Base-by-base conservation (phyloP, 169 alveolate genomes). In the Amoebophrya sp. region DNA sequence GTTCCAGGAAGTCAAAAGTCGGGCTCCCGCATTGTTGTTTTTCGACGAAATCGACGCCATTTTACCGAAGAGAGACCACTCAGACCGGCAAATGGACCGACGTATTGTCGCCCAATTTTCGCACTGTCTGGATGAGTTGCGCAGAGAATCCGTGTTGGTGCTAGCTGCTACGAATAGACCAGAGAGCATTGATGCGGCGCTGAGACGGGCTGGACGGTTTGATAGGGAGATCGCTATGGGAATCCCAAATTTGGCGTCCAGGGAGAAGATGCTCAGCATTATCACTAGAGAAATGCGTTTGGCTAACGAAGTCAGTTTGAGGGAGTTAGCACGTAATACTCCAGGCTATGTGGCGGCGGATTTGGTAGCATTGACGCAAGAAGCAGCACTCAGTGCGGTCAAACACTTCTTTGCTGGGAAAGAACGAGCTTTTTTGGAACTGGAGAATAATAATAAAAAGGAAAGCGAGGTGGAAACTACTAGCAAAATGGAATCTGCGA, bases 311-410 rank as follows among this genome's bases (percentile, higher is more conserved):
- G 26, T 92, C 91, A 90, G 76, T 41, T 36, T 89, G 89, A 65
- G 36, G 39, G 78, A 54, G 54, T 89, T 92, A 40, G 94, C 94
- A 33, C 89, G 90, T 89, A 39, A 76, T 39, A 97, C 98, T 6
- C 98, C 99, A 0, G 99, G 99, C n/a, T 97, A 95, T 93, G 98
- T 97, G 10, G 98, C 97, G 10, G 98, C 99, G 6, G 99, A 97
- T 93, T 94, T 97, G 76, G 92, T 95, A 54, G 94, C 98, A 29
- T 92, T 97, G 38, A 95, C 97, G 65, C 96, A 96, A 93, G 98
- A 97, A 90, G 98, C 99, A 10, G 98, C 98, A 41, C 95, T 95
- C 41, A 92, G 92, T 38, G 96, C 97, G 33, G 95, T 94, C 41
- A 89, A 93, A 12, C 90, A 92, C 2, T 92, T 92, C 18, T 92